A percentile compares a stretch with the other conserved stretches of the same genome.
Conservation (phyloP, 2,329 filamentous ascomycete genomes). For the Epichloe typhina region DNA sequence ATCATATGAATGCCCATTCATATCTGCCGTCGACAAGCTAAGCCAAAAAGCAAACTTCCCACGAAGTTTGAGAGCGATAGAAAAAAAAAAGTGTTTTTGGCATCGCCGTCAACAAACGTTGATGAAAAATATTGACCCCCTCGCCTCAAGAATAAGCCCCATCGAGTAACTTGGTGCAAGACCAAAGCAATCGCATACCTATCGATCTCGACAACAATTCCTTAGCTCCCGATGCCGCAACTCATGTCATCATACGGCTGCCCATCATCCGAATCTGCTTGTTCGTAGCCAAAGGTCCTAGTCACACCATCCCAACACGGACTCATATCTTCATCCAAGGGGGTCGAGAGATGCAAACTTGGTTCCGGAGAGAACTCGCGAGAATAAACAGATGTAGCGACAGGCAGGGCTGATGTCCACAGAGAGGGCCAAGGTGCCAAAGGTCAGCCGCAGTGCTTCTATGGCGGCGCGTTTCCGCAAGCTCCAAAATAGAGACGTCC, state of each 20-base stretch:
- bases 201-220: constrained; percentile 82
- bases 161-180: constrained; percentile 79
- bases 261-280: constrained; percentile 25
- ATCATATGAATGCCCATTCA: constrained; percentile 64
- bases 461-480: constrained; percentile 99
- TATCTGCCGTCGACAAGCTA: constrained; percentile 3
- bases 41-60: constrained; percentile 25
- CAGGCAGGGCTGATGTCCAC: constrained; percentile 25
- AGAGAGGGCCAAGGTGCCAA: constrained; percentile 42
- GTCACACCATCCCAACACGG: constrained; percentile 28
- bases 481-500: constrained; percentile 51
- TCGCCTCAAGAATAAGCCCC: constrained; percentile 99
- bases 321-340: constrained; percentile 84
- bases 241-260: constrained; percentile 35
- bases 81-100: constrained; percentile 10
- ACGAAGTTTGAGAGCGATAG: constrained; percentile 27
- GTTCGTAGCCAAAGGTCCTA: constrained; percentile 5
- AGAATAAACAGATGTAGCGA: constrained; percentile 29
- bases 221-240: constrained; percentile 34
- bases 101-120: constrained; percentile 8
- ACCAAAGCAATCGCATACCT: constrained; percentile 92
- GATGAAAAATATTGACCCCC: constrained; percentile 39
- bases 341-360: constrained; percentile 29
- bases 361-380: constrained; percentile 12
- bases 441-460: constrained; percentile 94